These are phyloP conservation scores for Tilletia walkeri DNA, from an alignment of 1,284 basidiomycete species.

Conservation along the genomic window DNA sequence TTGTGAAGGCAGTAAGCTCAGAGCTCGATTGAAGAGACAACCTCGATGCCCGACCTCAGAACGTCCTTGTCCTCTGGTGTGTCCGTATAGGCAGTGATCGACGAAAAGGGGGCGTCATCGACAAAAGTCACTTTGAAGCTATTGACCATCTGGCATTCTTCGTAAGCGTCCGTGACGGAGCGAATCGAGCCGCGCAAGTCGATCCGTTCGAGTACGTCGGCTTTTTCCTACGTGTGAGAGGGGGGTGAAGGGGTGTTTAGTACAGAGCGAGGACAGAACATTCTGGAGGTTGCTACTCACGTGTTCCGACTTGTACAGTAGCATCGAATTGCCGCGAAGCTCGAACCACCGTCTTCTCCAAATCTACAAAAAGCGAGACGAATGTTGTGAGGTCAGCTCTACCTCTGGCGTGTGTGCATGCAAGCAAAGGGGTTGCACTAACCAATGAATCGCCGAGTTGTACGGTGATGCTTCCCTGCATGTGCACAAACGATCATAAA, in stretches of 20 bases:
- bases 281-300: neutral
- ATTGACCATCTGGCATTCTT: constrained; percentile 16
- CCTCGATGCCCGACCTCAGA: constrained; percentile 2
- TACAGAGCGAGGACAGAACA: neutral
- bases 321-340: constrained; percentile 5
- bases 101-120: neutral
- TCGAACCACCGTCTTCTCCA: constrained; percentile 17
- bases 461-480: constrained; percentile 7
- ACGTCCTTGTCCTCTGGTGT: constrained; percentile 13
- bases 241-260: neutral
- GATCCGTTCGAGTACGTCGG: constrained; percentile 4
- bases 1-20: neutral
- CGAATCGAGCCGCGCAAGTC: constrained; percentile 1
- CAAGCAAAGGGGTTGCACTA: neutral
- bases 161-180: constrained; percentile 16
- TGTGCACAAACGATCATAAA: neutral
- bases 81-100: constrained; percentile 10
- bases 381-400: neutral
- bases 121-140: constrained; percentile 17
- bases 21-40: constrained; percentile 14
- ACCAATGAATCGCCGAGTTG: constrained; percentile 1
- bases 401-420: neutral
- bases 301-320: constrained; percentile 15
- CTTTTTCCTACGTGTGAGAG: neutral
- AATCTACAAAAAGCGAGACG: neutral